Percentiles rank a stretch among this genome's conserved stretches.
Conservation (phyloP, 169 alveolate species). For the Perkinsus chesapeaki region DNA sequence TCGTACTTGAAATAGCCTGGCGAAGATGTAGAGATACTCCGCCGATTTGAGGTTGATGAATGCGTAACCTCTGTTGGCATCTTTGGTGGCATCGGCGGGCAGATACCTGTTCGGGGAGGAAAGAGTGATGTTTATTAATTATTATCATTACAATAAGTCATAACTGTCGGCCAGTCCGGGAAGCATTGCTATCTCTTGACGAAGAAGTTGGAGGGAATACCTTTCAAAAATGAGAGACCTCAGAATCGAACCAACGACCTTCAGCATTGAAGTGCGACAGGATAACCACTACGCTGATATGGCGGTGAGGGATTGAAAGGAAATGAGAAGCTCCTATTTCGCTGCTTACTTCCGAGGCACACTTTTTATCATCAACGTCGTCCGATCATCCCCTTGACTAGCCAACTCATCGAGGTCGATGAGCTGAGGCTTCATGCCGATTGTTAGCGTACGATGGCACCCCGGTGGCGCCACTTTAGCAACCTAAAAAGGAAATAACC, state of each 20-base stretch:
- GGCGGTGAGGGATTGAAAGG: no score
- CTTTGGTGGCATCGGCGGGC: not conserved
- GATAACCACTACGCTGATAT: not conserved
- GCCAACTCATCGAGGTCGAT: not conserved
- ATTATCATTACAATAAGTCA: not conserved
- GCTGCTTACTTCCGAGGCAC: not conserved
- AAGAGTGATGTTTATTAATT: not conserved
- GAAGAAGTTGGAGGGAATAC: not conserved
- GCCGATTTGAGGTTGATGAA: not conserved
- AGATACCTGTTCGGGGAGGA: not conserved
- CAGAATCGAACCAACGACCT: not conserved
- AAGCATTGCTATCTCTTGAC: not conserved
- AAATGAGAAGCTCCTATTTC: no score
- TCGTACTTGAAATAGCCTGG: not conserved
- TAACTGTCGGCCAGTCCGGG: not conserved
- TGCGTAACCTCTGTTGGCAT: not conserved
- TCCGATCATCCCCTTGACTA: not conserved
- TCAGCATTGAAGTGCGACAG: not conserved
- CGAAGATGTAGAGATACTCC: not conserved
- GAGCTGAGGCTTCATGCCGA: not conserved
- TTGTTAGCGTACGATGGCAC: not conserved
- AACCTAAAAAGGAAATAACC: no score
- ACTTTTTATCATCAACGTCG: not conserved
- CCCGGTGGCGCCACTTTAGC: not conserved
- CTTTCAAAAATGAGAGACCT: not conserved